These are phyloP conservation scores for Cerrena zonata DNA, from an alignment of 1,284 basidiomycete genomes.

Conservation along the genomic window DNA sequence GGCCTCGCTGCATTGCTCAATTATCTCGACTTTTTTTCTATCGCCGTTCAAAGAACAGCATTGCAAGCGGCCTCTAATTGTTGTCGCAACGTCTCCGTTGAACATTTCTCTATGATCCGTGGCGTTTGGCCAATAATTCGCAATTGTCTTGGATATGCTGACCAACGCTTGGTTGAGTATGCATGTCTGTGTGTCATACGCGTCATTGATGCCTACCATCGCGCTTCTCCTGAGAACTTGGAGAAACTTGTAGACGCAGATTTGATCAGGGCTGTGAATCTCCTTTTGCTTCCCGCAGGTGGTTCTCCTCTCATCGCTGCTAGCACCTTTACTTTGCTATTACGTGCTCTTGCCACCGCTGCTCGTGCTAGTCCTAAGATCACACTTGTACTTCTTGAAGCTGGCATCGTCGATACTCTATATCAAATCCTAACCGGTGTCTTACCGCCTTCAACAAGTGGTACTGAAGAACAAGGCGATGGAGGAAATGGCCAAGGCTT, in stretches of 20 bases:
- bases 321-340: constrained; percentile 82
- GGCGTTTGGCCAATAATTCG: constrained; percentile 89
- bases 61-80: constrained; percentile 95
- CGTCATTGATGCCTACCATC: constrained; percentile 84
- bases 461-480: constrained; percentile 59
- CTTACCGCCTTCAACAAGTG: constrained; percentile 58
- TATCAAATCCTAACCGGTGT: constrained; percentile 93
- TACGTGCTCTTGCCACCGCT: constrained; percentile 81
- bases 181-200: constrained; percentile 90
- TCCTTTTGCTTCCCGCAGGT: constrained; percentile 79
- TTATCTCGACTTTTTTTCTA: constrained; percentile 95
- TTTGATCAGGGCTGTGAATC: constrained; percentile 80
- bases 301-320: constrained; percentile 79
- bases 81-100: constrained; percentile 82
- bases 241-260: constrained; percentile 79
- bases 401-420: constrained; percentile 83
- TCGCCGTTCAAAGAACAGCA: constrained; percentile 90
- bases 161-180: constrained; percentile 90
- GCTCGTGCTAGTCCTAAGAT: constrained; percentile 84
- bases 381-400: constrained; percentile 78
- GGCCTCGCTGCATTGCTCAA: constrained; percentile 86
- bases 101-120: constrained; percentile 82
- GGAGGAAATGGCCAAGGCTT: constrained; percentile 64
- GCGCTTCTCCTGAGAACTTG: constrained; percentile 76
- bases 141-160: constrained; percentile 83